Evolutionary conservation across 176 grass and related monocot species (phyloP), one percentile per base, ranked within the genome.

Genomic region (Hordeum marinum): DNA sequence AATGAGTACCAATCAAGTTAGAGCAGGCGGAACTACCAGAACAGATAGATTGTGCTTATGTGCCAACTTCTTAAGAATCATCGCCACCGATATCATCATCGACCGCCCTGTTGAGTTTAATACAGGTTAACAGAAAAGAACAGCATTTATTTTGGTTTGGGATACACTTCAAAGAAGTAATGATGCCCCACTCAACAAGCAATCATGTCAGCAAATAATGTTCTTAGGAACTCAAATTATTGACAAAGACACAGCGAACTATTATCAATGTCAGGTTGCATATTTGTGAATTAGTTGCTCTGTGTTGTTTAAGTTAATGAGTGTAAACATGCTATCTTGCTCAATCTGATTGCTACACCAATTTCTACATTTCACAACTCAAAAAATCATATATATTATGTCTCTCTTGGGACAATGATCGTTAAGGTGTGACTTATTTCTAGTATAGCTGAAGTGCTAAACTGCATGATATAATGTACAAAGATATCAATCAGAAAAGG

Each of bases 51-150:
- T 94, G 88, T 92, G 62, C 68, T 97, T 82, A 84, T 89, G 31
- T 48, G 95, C 92, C 77, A 94, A 81, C 80, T 90, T 92, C 83
- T 97, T 97, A 21, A 94, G 89, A 57, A 79, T 32, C 83, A 94
- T 77, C 64, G 88, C 86, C 80, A 88, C 43, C 35, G 85, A 87
- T 70, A 87, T 87, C 92, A 97, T 94, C 90, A 92, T 90, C 3
- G 65, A 91, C 57, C 95, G 31, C 70, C 95, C 95, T 94, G 78
- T 11, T 55, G 50, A 73, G 84, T 89, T 63, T 29, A 73, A 85
- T 11, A 64, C 20, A 87, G 1, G 4, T 31, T 77, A n/a, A 54
- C 10, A 42, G 12, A 41, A 65, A 59, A 54, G 8, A 83, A 21
- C 18, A 34, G 10, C 7, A 64, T 42, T 24, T 9, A 11, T 46